Evolutionary conservation across 129 eudicot genomes (phyloP), one percentile per base, ranked within the genome.

Genomic region (Apium graveolens): DNA sequence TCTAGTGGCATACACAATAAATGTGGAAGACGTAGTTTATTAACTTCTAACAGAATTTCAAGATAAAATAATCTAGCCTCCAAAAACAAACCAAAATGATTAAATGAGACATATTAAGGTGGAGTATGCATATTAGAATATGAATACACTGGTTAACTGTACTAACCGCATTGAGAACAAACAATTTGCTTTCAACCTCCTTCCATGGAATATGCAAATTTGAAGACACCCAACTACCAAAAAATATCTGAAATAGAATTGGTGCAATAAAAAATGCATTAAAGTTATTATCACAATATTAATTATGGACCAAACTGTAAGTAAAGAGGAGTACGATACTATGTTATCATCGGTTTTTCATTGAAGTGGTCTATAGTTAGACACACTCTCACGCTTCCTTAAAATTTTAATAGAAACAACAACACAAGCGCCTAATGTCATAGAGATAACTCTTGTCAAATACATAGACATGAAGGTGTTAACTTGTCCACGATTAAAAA

Each of bases 171-270:
- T 89, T 90, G 79, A 95, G 97, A 75, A 92, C 89, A 83, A 82
- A 95, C 88, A 95, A 78, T 82, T 89, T 90, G 38, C 96, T 83
- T 90, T 92, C 99, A 79, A 90, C 96, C 89, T 90, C 96, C 85
- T 82, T 92, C 96, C 97, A 95, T 73, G 92, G 86, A 87, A 92
- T 89, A 75, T 84, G 88, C 68, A 63, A 48, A 66, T 83, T 82
- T 80, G 90, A 89, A 73, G 93, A 85, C 73, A 83, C 49, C 92
- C 92, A 90, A 81, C 87, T 90, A 78, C 95, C 95, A 78, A 71
- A 81, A 79, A 87, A 89, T 69, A 92, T 84, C 99, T 95, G 89
- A 77, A 80, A 80, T 76, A 42, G 46, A 38, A 24, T 42, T 73
- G 66, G 27, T 24, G 65, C 29, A 12, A 13, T 37, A 41, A 63